These are phyloP conservation scores for Trichomonascaceae sp. DNA, from an alignment of 1,139 yeast genomes.

Conservation along the genomic window DNA sequence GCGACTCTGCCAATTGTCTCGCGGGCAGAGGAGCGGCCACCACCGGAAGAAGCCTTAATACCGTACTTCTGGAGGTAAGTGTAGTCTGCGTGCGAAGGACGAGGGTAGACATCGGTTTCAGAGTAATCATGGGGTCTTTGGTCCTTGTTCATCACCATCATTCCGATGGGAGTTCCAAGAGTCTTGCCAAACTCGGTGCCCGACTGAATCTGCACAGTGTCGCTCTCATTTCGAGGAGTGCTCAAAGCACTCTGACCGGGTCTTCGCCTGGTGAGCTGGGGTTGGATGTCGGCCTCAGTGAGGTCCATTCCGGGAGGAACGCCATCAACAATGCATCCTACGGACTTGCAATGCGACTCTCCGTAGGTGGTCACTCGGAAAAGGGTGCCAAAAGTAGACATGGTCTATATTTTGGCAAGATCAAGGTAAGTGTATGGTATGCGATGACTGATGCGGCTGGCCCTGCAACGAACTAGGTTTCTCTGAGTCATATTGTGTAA, in stretches of 20 bases:
- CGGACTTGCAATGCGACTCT: constrained; percentile 96
- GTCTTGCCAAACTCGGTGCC: constrained; percentile 90
- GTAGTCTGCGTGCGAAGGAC: constrained; percentile 97
- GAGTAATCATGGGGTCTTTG: constrained; percentile 94
- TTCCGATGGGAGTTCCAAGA: constrained; percentile 89
- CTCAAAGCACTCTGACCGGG: constrained; percentile 91
- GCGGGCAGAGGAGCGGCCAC: constrained; percentile 94
- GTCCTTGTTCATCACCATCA: constrained; percentile 87
- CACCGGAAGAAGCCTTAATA: constrained; percentile 85
- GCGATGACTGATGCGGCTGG: too few species aligned
- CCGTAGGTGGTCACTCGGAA: constrained; percentile 89
- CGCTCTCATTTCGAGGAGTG: constrained; percentile 93
- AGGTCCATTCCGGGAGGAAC: constrained; percentile 90
- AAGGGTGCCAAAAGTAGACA: constrained; percentile 54
- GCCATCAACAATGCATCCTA: constrained; percentile 97
- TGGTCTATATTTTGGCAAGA: constrained; percentile 12
- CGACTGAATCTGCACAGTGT: constrained; percentile 79
- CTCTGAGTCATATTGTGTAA: too few species aligned
- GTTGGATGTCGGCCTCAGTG: constrained; percentile 81
- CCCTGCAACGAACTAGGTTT: too few species aligned
- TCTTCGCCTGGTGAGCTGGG: constrained; percentile 90
- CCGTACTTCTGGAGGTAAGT: constrained; percentile 89
- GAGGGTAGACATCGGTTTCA: constrained; percentile 88
- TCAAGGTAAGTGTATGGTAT: too few species aligned
- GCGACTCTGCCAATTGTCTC: constrained; percentile 98